Evolutionary conservation across 2,329 filamentous ascomycete genomes (phyloP), one percentile per base, ranked within the genome.

Genomic region (Epichloe baconii): DNA sequence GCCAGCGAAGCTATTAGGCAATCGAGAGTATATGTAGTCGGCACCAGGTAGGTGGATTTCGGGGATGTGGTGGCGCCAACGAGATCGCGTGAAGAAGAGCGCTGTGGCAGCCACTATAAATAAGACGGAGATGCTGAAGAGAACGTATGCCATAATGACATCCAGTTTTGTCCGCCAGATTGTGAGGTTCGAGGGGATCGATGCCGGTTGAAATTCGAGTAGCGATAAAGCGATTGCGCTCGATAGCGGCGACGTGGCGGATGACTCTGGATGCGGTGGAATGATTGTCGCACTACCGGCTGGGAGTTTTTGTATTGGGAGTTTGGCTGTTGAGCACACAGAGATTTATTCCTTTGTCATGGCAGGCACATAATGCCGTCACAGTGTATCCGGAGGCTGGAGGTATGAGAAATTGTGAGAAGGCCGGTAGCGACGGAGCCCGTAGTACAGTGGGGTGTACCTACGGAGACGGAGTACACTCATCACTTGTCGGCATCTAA

Each of bases 21-120:
- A 79, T 35, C 80, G 84, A 49, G 83, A 76, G 72, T 97, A 96
- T 60, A 88, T 69, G 65, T 84, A 83, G 55, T 77, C 69, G 56
- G 75, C 66, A 59, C 74, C 70, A 48, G 76, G 74, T 58, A 79
- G 64, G 53, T 73, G 65, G 52, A 77, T 71, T 34, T 82, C 73
- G 51, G 84, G 82, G 45, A 95, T 68, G 58, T 79, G 73, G 52
- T 79, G 82, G 44, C 85, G 70, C 93, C 93, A 97, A 70, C 75
- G 76, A 52, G 76, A 68, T 59, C 91, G 88, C 52, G 86, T 91
- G 58, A 93, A 71, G 76, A 89, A 95, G 61, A 93, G 82, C 53
- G 74, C 79, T 51, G 88, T 93, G 53, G 82, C 84, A 57, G 78
- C 62, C 59, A 90, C 63, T 61, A 95, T 75, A 64, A 86, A 76